Conservation (phyloP, 1,284 basidiomycete species). For the Sphagnurus paluster region DNA sequence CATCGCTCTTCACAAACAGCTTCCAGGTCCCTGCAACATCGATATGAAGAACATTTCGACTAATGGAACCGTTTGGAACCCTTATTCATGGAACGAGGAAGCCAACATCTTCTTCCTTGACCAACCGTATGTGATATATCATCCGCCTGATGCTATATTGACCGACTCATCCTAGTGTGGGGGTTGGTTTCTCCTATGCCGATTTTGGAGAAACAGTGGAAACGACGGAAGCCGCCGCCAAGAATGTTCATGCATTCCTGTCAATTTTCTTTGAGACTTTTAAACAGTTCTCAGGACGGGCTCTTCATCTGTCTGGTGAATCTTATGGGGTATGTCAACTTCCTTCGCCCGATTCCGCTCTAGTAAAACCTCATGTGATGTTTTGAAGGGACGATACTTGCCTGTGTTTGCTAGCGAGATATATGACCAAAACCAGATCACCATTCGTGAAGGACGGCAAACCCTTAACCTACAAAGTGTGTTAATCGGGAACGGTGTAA, state of each 20-base stretch:
- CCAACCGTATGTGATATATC: conserved; percentile 54
- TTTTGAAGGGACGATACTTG: conserved; percentile 67
- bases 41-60: conserved; percentile 46
- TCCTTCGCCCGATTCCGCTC: background rate
- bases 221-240: conserved; percentile 73
- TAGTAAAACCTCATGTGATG: background rate
- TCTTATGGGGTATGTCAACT: conserved; percentile 54
- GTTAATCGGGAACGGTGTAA: conserved; percentile 64
- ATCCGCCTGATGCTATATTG: conserved; percentile 28
- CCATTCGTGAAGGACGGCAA: conserved; percentile 52
- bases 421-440: conserved; percentile 67
- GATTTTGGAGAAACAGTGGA: conserved; percentile 53
- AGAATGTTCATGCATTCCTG: conserved; percentile 71
- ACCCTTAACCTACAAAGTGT: conserved; percentile 71
- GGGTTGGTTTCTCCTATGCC: conserved; percentile 49
- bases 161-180: conserved; percentile 36
- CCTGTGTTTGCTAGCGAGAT: conserved; percentile 83
- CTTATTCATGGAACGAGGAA: conserved; percentile 68
- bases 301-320: conserved; percentile 71
- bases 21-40: conserved; percentile 57
- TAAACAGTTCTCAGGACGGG: conserved; percentile 60
- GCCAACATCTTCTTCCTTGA: conserved; percentile 75
- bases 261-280: conserved; percentile 78
- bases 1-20: background rate
- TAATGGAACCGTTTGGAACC: conserved; percentile 61